Evolutionary conservation across 306 rosid genomes (phyloP).

Genomic region (Datisca glomerata): DNA sequence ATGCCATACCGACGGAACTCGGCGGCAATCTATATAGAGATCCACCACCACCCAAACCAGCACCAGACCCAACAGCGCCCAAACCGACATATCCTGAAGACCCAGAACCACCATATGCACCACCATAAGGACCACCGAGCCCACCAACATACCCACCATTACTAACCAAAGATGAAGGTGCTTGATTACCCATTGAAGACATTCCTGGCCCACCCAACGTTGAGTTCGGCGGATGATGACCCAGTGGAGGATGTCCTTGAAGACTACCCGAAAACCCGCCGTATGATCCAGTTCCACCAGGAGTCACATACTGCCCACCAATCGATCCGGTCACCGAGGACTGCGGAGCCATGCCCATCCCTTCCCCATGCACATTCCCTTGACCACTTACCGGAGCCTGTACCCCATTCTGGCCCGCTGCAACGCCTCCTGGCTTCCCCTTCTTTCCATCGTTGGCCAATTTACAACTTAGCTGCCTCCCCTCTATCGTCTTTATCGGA

Average conservation of each 20-base stretch:
- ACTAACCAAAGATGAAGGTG: constrained; percentile 36
- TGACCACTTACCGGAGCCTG: constrained; percentile 38
- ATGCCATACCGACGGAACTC: constrained; percentile 50
- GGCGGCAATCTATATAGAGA: constrained; percentile 62
- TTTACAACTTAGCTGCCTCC: constrained; percentile 69
- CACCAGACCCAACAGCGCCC: constrained; percentile 11
- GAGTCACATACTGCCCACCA: constrained; percentile 43
- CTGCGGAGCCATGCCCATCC: constrained; percentile 23
- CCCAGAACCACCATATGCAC: constrained; percentile 45
- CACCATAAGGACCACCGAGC: constrained; percentile 49
- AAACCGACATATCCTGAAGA: constrained; percentile 25
- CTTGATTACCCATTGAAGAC: constrained; percentile 39
- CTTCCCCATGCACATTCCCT: constrained; percentile 26
- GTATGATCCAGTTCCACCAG: constrained; percentile 53
- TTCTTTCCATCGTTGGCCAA: constrained; percentile 83
- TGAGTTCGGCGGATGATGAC: constrained; percentile 41
- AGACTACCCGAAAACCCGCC: constrained; percentile 55
- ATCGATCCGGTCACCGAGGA: constrained; percentile 38
- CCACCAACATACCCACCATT: constrained; percentile 52
- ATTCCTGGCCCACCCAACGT: constrained; percentile 35
- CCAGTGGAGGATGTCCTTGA: constrained; percentile 53
- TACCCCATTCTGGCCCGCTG: constrained; percentile 31
- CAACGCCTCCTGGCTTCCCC: constrained; percentile 30
- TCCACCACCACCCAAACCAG: constrained; percentile 19
- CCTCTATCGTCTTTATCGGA: constrained; percentile 79